Conservation (phyloP, 352 stramenopile genomes). For the Phytopythium kandeliae region DNA sequence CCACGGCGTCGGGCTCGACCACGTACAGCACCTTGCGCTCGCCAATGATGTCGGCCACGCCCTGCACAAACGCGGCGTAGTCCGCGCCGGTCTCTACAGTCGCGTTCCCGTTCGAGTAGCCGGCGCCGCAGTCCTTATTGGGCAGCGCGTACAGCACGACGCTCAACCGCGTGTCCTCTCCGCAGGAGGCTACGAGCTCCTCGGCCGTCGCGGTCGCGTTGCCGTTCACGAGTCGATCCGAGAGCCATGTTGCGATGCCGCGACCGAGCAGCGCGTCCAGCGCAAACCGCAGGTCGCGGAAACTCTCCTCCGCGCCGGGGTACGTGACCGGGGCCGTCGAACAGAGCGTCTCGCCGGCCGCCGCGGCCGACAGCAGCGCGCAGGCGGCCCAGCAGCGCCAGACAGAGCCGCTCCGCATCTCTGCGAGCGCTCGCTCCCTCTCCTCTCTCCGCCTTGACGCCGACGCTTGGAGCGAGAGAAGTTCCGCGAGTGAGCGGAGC, state of each 20-base stretch:
- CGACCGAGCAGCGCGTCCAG: slow-evolving; percentile 27
- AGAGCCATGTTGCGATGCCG: slow-evolving; percentile 46
- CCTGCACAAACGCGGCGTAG: slow-evolving; percentile 44
- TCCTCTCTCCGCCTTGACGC: not conserved
- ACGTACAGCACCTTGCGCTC: slow-evolving; percentile 63
- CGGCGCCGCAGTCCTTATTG: slow-evolving; percentile 66
- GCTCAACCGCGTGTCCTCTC: slow-evolving; percentile 24
- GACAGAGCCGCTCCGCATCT: too few relatives aligned
- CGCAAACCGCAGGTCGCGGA: slow-evolving; percentile 27
- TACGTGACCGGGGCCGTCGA: slow-evolving; percentile 33
- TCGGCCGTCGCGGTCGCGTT: slow-evolving; percentile 18
- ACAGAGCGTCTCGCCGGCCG: slow-evolving; percentile 21
- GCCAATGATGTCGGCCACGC: slow-evolving; percentile 30
- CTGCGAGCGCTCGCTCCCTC: too few relatives aligned
- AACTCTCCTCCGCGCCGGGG: slow-evolving; percentile 18
- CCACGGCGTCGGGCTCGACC: slow-evolving; percentile 57
- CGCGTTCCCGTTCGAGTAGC: slow-evolving; percentile 29
- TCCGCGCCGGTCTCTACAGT: slow-evolving; percentile 28
- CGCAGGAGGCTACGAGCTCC: slow-evolving; percentile 20
- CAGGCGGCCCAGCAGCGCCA: not conserved
- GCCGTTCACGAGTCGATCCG: slow-evolving; percentile 26
- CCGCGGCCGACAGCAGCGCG: not conserved
- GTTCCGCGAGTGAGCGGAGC: too few relatives aligned
- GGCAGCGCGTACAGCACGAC: slow-evolving; percentile 71
- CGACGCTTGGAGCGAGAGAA: not conserved